phyloP scores from a whole-genome alignment of 768 basidiomycete species.

The Inosperma sp. region DNA sequence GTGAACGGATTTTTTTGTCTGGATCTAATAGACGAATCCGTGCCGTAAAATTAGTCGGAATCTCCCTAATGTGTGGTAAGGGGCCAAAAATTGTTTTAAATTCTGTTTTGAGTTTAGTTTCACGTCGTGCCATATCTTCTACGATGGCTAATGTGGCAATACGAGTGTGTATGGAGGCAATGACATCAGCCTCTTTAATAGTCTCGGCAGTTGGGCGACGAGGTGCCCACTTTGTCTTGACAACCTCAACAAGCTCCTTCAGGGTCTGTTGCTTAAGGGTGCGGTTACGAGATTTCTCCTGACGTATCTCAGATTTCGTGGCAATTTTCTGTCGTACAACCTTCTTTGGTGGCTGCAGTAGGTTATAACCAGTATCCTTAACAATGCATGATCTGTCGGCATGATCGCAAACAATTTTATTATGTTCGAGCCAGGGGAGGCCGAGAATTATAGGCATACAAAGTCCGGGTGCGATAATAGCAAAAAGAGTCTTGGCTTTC shows the following conservation, averaged over 20 bases:
- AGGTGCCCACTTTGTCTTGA: too few species aligned
- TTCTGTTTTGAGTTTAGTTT: conserved; percentile 10
- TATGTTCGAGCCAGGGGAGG: conserved; percentile 29
- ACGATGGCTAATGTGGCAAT: background rate
- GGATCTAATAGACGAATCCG: conserved; percentile 27
- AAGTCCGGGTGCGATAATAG: conserved; percentile 23
- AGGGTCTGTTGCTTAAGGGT: too few species aligned
- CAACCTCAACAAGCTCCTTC: too few species aligned
- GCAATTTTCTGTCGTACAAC: background rate
- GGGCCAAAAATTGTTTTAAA: conserved; percentile 22
- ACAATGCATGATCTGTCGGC: conserved; percentile 11
- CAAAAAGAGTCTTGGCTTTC: conserved; percentile 12
- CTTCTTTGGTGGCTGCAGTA: conserved; percentile 1
- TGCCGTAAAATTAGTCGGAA: conserved; percentile 23
- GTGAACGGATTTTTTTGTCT: conserved; percentile 17
- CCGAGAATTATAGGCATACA: conserved; percentile 30
- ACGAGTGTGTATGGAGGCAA: background rate
- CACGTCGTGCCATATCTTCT: background rate
- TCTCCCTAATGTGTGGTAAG: conserved; percentile 23
- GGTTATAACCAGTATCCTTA: conserved; percentile 9
- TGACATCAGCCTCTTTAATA: too few species aligned
- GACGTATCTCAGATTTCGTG: background rate
- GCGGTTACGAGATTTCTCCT: too few species aligned
- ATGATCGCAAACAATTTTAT: conserved; percentile 32
- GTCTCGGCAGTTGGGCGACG: too few species aligned